These are phyloP conservation scores for Claviceps pazoutovae DNA, from an alignment of 2,329 filamentous ascomycete genomes.

Conservation along the genomic window DNA sequence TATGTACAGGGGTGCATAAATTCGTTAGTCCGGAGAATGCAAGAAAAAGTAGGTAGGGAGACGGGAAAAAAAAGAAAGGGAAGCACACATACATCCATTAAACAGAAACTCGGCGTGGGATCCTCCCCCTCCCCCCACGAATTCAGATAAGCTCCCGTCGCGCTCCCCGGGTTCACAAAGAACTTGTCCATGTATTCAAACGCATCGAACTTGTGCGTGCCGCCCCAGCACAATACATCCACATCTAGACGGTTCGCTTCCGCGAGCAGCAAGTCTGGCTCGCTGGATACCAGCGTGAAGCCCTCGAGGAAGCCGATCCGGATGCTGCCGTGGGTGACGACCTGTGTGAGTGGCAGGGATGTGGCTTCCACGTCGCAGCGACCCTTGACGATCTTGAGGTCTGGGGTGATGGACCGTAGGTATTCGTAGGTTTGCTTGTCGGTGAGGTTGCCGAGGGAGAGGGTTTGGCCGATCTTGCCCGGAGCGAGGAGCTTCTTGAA, in stretches of 20 bases:
- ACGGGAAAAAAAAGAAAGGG: too few species aligned
- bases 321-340: constrained; percentile 51
- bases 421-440: constrained; percentile 72
- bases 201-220: constrained; percentile 54
- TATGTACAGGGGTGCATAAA: constrained; percentile 22
- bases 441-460: constrained; percentile 69
- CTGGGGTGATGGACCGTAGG: constrained; percentile 58
- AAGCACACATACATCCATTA: constrained; percentile 79
- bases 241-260: constrained; percentile 56
- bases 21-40: background rate
- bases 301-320: constrained; percentile 55
- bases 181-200: constrained; percentile 65
- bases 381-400: constrained; percentile 56
- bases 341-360: constrained; percentile 49
- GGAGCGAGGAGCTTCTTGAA: constrained; percentile 77
- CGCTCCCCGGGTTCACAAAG: constrained; percentile 56
- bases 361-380: constrained; percentile 54
- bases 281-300: constrained; percentile 52
- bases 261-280: constrained; percentile 52
- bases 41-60: background rate
- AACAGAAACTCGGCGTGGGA: constrained; percentile 78
- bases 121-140: constrained; percentile 53
- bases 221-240: constrained; percentile 55
- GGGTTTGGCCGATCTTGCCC: constrained; percentile 69
- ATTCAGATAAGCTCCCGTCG: constrained; percentile 48